A percentile compares a stretch with the other conserved stretches of the same genome.
Evolutionary conservation across 176 grass and related monocot species (phyloP).

Genomic region (Thalia dealbata): DNA sequence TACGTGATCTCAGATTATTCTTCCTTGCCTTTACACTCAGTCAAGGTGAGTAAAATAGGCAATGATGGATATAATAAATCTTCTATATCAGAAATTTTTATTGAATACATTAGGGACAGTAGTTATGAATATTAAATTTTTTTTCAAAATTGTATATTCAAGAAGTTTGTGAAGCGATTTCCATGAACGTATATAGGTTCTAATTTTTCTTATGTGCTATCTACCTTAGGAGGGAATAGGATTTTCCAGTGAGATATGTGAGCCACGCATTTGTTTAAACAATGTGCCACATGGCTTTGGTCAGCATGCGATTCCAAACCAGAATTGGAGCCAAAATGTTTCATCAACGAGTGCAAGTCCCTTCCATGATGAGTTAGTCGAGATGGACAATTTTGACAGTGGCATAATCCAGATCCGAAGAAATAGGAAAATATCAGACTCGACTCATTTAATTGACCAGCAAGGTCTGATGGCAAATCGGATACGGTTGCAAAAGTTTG

Average conservation of each 20-base stretch:
- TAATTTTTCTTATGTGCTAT: not conserved
- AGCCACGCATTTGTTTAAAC: not conserved
- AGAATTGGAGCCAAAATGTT: not conserved
- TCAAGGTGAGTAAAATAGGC: not conserved
- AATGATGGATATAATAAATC: not conserved
- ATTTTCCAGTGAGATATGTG: not conserved
- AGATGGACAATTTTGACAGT: not conserved
- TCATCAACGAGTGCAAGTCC: not conserved
- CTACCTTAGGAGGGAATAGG: not conserved
- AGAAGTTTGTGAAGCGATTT: not conserved
- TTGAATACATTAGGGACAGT: too few species aligned
- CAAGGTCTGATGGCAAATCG: not conserved
- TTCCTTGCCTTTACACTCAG: not conserved
- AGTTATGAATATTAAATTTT: too few species aligned
- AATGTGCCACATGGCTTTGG: not conserved
- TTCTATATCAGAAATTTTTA: not conserved
- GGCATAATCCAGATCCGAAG: slow-evolving; percentile 5
- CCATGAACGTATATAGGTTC: not conserved
- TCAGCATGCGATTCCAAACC: not conserved
- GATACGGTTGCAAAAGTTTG: slow-evolving; percentile 3
- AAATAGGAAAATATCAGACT: not conserved
- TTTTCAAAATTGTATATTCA: not conserved
- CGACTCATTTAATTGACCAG: not conserved
- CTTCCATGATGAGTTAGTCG: not conserved
- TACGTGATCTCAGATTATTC: not conserved